A percentile compares a stretch with the other conserved stretches of the same genome.
phyloP scores from a whole-genome alignment of 768 basidiomycete species.

The Ephemerocybe angulata region DNA sequence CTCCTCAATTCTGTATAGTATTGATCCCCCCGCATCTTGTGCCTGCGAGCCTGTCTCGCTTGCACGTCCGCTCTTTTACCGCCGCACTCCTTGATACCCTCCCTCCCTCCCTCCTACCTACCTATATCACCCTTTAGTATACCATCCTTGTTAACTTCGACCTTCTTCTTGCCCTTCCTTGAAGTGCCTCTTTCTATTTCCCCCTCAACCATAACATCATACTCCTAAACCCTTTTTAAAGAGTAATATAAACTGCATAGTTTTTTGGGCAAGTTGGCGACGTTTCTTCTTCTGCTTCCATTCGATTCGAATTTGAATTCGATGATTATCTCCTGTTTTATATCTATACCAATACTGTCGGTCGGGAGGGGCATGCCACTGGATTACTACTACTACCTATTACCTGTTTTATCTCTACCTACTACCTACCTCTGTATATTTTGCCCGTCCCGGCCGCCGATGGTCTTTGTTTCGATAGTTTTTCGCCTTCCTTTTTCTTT shows the following conservation, averaged over 20 bases:
- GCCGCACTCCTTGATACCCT: conserved; percentile 8
- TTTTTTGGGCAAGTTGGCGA: conserved; percentile 4
- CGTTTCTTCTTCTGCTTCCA: neutral
- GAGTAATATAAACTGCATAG: conserved; percentile 5
- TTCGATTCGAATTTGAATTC: conserved; percentile 6
- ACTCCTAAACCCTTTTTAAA: neutral
- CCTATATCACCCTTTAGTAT: conserved; percentile 9
- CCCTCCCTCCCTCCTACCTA: conserved; percentile 1
- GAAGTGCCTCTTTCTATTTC: neutral
- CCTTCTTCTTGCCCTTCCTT: neutral
- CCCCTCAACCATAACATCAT: neutral
- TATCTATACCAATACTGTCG: conserved; percentile 10
- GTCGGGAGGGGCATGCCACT: conserved; percentile 1
- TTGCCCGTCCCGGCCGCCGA: neutral
- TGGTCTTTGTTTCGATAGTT: neutral
- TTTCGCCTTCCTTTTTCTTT: conserved; percentile 7
- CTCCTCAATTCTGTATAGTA: conserved; percentile 10
- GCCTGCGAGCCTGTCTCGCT: conserved; percentile 2
- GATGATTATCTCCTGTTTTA: conserved; percentile 5
- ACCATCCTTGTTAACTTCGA: conserved; percentile 5
- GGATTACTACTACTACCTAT: conserved; percentile 4
- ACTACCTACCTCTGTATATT: neutral
- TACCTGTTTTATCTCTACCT: neutral
- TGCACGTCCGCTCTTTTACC: conserved; percentile 13
- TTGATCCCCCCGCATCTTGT: conserved; percentile 6